Conservation (phyloP, 176 grass and related monocot genomes). For the Areca catechu region DNA sequence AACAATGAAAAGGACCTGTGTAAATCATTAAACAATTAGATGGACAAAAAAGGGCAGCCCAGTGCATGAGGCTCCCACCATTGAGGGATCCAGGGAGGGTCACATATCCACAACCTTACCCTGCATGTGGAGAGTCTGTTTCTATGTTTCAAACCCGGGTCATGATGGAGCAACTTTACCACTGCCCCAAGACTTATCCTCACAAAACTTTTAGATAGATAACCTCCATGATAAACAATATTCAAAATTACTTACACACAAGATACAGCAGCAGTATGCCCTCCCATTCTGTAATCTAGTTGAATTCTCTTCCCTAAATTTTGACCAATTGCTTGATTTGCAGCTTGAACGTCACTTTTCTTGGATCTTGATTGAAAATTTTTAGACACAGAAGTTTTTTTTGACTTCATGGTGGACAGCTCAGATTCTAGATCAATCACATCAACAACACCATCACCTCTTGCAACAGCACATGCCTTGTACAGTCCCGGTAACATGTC, state of each 20-base stretch:
- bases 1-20: conserved; percentile 86
- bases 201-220: conserved; percentile 4
- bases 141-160: too few species aligned
- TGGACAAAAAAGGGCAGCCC: too few species aligned
- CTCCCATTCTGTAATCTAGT: conserved; percentile 62
- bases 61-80: too few species aligned
- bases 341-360: conserved; percentile 28
- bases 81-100: too few species aligned
- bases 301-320: conserved; percentile 47
- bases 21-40: conserved; percentile 33
- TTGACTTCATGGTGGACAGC: conserved; percentile 39
- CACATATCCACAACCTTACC: too few species aligned
- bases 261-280: conserved; percentile 75
- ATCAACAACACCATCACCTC: conserved; percentile 81
- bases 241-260: conserved; percentile 64
- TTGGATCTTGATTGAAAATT: conserved; percentile 31
- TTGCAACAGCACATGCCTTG: conserved; percentile 93
- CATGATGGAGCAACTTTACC: too few species aligned
- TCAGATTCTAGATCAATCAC: conserved; percentile 77
- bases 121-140: too few species aligned
- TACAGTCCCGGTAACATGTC: conserved; percentile 39
- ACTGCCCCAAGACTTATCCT: too few species aligned
- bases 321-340: conserved; percentile 14
- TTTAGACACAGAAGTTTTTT: conserved; percentile 20
- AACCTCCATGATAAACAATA: conserved; percentile 1